Evolutionary conservation across 2,329 filamentous ascomycete species (phyloP).

Genomic region (Exserohilum turcica): DNA sequence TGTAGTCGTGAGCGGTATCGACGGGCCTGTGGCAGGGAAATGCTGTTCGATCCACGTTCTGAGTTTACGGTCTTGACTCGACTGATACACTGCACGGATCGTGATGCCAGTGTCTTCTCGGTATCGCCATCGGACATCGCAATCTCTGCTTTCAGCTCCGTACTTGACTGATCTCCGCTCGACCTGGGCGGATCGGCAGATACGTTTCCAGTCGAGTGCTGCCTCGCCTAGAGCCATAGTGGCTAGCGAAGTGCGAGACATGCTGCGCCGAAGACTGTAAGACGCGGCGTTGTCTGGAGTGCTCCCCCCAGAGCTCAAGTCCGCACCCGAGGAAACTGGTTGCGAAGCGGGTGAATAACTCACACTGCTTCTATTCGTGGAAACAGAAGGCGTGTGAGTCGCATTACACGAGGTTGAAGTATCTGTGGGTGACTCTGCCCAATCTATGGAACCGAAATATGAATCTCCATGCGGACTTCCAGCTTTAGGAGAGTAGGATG

Average conservation of each 20-base stretch:
- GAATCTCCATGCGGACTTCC: conserved; percentile 20
- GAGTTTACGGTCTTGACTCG: conserved; percentile 23
- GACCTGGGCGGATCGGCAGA: conserved; percentile 35
- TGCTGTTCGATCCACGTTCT: conserved; percentile 33
- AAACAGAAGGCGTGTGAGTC: conserved; percentile 26
- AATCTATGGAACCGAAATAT: conserved; percentile 24
- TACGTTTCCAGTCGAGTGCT: conserved; percentile 38
- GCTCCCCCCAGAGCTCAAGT: conserved; percentile 23
- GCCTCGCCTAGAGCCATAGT: conserved; percentile 34
- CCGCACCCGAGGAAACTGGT: conserved; percentile 8
- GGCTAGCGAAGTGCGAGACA: conserved; percentile 29
- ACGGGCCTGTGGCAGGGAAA: conserved; percentile 39
- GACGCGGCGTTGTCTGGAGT: conserved; percentile 26
- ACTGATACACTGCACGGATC: conserved; percentile 33
- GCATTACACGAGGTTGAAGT: conserved; percentile 1
- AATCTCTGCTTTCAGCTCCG: conserved; percentile 23
- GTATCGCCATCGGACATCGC: conserved; percentile 37
- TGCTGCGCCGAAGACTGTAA: conserved; percentile 18
- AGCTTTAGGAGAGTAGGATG: conserved; percentile 19
- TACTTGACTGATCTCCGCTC: conserved; percentile 25
- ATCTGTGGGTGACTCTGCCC: conserved; percentile 18
- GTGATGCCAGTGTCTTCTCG: conserved; percentile 36
- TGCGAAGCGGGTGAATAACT: conserved; percentile 21
- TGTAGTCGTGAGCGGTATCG: conserved; percentile 39
- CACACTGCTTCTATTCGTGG: conserved; percentile 23